These are phyloP conservation scores for Chytridium lagenaria DNA, from an alignment of 371 early-diverging fungal genomes.

Conservation along the genomic window DNA sequence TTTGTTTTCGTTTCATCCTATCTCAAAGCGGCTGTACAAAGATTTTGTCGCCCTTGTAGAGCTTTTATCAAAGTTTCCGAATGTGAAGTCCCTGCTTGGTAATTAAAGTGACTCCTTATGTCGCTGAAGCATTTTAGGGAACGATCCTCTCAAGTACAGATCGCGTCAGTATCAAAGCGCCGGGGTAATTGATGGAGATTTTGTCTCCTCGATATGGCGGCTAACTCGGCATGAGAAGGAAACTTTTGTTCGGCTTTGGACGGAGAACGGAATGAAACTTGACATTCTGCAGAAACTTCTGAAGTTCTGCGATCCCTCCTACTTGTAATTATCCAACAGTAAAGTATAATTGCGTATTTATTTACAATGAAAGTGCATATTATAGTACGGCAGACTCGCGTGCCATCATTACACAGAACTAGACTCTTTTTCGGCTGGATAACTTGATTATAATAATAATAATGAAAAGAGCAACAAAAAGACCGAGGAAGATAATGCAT, in stretches of 20 bases:
- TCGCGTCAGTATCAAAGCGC: background rate
- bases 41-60: constrained; percentile 13
- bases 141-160: constrained; percentile 21
- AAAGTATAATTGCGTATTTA: background rate
- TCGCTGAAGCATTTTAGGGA: constrained; percentile 13
- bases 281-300: background rate
- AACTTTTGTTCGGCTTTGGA: background rate
- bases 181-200: constrained; percentile 39
- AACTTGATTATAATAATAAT: constrained; percentile 41
- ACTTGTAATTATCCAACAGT: background rate
- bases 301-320: background rate
- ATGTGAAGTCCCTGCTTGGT: constrained; percentile 31
- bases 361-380: constrained; percentile 1
- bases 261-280: background rate
- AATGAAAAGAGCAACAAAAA: constrained; percentile 38
- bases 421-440: background rate
- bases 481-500: constrained; percentile 42
- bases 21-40: constrained; percentile 10
- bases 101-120: background rate
- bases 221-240: constrained; percentile 8
- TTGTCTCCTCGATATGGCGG: constrained; percentile 7
- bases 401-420: background rate
- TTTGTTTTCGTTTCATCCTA: constrained; percentile 26
- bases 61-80: constrained; percentile 17
- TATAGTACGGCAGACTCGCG: background rate